Conservation (phyloP, 2,329 filamentous ascomycete genomes). For the Ophiostoma fasciatum region DNA sequence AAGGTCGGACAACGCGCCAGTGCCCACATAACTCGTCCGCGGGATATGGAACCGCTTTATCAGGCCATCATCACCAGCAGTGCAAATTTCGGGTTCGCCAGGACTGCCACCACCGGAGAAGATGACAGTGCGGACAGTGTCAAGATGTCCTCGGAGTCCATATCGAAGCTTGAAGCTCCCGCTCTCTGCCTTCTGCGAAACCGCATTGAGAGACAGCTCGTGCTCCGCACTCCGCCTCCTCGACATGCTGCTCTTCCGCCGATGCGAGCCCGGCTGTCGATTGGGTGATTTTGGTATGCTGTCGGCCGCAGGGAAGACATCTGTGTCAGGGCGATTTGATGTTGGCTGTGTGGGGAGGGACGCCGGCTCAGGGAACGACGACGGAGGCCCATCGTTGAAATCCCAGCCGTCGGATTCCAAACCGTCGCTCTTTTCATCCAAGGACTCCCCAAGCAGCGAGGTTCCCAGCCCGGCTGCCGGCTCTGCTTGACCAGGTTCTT, state of each 20-base stretch:
- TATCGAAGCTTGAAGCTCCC: slow-evolving; percentile 85
- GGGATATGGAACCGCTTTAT: slow-evolving; percentile 97
- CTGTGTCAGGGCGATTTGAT: slow-evolving; percentile 63
- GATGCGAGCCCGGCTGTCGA: slow-evolving; percentile 51
- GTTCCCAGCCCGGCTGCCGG: neutral
- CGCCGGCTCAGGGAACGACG: slow-evolving; percentile 43
- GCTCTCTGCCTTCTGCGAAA: slow-evolving; percentile 47
- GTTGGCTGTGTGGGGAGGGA: slow-evolving; percentile 16
- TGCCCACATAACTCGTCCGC: slow-evolving; percentile 41
- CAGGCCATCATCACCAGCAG: slow-evolving; percentile 84
- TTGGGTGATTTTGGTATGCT: slow-evolving; percentile 69
- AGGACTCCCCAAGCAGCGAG: slow-evolving; percentile 19
- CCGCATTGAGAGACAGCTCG: slow-evolving; percentile 36
- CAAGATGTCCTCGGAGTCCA: slow-evolving; percentile 78
- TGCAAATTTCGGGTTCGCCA: slow-evolving; percentile 92
- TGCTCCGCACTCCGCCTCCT: slow-evolving; percentile 57
- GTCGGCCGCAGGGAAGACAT: slow-evolving; percentile 72
- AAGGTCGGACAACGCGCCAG: slow-evolving; percentile 48
- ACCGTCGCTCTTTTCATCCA: slow-evolving; percentile 30
- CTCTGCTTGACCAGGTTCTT: neutral
- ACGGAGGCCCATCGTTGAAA: slow-evolving; percentile 62
- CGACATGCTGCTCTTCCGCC: slow-evolving; percentile 68
- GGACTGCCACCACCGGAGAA: slow-evolving; percentile 95
- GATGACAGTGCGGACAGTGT: slow-evolving; percentile 86
- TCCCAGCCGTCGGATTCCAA: slow-evolving; percentile 71